Evolutionary conservation across 2,329 filamentous ascomycete genomes (phyloP), one percentile per base, ranked within the genome.

Genomic region (Metarhizium rileyi): DNA sequence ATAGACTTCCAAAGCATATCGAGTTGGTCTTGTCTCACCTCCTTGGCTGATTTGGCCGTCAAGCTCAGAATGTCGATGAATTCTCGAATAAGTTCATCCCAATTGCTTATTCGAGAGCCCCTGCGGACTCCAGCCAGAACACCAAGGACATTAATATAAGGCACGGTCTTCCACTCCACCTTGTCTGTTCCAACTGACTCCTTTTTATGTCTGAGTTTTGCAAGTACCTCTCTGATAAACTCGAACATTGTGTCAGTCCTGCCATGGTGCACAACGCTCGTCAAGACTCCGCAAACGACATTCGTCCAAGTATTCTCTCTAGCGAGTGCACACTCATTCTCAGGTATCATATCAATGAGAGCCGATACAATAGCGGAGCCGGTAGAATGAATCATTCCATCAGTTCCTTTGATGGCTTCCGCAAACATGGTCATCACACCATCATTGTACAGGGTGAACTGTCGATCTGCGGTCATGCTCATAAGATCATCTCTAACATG

Each of bases 401-500:
- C 79, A 14, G 80, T 75, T 16, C 80, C 77, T 65, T 85, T 84
- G 57, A 80, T 76, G 8, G 90, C 84, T 66, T 97, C 91, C 4
- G 89, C 83, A 60, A 96, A 88, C 74, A 97, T 84, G 18, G 82
- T 87, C 88, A 95, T 96, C 43, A 96, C 67, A 49, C 91, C 93
- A 62, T 94, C 83, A 54, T 86, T 84, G 63, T 95, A 95, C 14
- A 89, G 74, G 12, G 74, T 71, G 52, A 80, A 79, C 53, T 83
- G 77, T 38, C 75, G 75, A 12, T 75, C 72, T n/a, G 73, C 75
- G 28, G 66, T 68, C 48, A 72, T 66, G 33, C 69, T 71, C 46
- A 75, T 57, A 46, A 95, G 72, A 60, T 95, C 88, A 10, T 79
- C 69, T 46, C 87, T 78, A 1, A 86, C 81, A 65, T 90, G 84